Percentiles rank a stretch among this genome's conserved stretches.
Conservation (phyloP, 2,329 filamentous ascomycete species). For the Blastomyces percursus region DNA sequence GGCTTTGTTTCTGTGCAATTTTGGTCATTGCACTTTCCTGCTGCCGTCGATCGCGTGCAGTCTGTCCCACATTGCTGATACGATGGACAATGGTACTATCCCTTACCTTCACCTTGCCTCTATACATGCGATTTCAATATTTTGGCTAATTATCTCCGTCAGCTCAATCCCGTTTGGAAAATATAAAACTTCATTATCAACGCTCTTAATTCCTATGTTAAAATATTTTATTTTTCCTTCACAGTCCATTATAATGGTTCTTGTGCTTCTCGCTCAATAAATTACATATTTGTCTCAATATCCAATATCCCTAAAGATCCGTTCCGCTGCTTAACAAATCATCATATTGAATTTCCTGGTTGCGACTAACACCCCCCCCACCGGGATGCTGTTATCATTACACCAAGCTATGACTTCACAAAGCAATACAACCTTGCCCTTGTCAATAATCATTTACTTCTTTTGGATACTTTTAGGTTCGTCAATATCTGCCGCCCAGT, state of each 20-base stretch:
- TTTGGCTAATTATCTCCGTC: background rate
- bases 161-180: background rate
- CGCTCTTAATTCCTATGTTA: background rate
- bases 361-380: too few species aligned
- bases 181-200: background rate
- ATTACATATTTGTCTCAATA: too few species aligned
- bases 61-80: background rate
- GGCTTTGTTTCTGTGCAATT: background rate
- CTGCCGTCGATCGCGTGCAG: background rate
- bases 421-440: background rate
- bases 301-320: background rate
- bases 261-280: background rate
- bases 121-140: background rate
- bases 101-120: background rate
- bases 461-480: conserved; percentile 1
- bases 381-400: background rate
- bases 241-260: background rate
- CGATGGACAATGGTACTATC: background rate
- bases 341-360: background rate
- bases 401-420: background rate
- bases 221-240: background rate
- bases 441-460: background rate
- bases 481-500: background rate
- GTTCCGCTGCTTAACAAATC: background rate
- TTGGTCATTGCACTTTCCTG: background rate